Evolutionary conservation across 306 rosid species (phyloP).

Genomic region (Senna siamea): DNA sequence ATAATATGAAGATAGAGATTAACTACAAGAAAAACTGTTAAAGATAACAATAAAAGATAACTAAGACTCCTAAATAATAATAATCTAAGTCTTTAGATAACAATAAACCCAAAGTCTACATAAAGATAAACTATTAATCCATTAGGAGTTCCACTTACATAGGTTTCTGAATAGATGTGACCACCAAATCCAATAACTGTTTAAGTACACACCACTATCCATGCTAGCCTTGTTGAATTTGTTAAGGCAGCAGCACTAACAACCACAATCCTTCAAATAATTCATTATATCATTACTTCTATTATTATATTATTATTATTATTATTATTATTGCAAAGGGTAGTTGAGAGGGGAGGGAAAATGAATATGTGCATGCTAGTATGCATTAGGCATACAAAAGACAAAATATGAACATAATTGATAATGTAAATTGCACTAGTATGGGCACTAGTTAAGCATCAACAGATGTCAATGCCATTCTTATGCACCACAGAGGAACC

Average conservation of each 20-base stretch:
- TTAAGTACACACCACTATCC: constrained; percentile 7
- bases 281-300: not conserved
- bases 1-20: not conserved
- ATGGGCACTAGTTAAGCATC: constrained; percentile 23
- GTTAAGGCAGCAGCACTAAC: not conserved
- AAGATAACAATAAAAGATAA: not conserved
- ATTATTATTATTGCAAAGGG: not conserved
- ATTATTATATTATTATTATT: too few species aligned
- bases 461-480: constrained; percentile 27
- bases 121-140: not conserved
- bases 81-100: not conserved
- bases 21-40: not conserved
- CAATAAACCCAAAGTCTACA: not conserved
- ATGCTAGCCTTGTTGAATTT: constrained; percentile 6
- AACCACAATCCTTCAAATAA: constrained; percentile 2
- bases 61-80: not conserved
- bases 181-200: constrained; percentile 10
- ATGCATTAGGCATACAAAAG: constrained; percentile 11
- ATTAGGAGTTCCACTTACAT: not conserved
- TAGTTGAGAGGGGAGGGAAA: not conserved
- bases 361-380: not conserved
- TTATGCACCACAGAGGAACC: constrained; percentile 23
- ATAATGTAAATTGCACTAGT: constrained; percentile 23
- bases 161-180: not conserved
- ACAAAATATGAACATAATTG: constrained; percentile 8